Evolutionary conservation across 768 basidiomycete genomes (phyloP).

Genomic region (Rhodotorula graminis): DNA sequence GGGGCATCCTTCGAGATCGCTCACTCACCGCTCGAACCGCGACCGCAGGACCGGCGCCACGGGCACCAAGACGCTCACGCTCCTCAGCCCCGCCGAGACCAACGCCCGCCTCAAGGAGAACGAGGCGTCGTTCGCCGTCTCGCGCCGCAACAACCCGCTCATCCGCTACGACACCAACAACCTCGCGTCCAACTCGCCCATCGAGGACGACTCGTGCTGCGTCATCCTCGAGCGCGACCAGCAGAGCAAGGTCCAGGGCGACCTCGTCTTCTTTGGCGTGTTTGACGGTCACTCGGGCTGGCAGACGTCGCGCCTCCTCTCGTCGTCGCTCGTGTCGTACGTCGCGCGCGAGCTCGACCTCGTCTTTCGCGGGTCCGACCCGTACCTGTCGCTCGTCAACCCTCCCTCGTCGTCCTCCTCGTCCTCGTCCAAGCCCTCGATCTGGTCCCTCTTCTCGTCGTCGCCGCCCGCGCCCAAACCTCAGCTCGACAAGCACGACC

Average conservation of each 20-base stretch:
- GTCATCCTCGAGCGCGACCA: conserved; percentile 39
- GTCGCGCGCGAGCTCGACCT: conserved; percentile 66
- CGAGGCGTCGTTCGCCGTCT: conserved; percentile 38
- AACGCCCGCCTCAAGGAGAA: conserved; percentile 38
- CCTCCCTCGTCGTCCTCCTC: not conserved
- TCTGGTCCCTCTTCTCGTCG: conserved; percentile 24
- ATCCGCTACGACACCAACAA: conserved; percentile 63
- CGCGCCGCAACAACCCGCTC: conserved; percentile 37
- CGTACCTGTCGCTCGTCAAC: conserved; percentile 28
- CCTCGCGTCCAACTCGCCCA: conserved; percentile 78
- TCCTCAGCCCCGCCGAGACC: conserved; percentile 26
- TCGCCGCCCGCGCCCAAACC: conserved; percentile 3
- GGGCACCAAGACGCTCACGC: conserved; percentile 34
- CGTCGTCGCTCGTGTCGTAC: conserved; percentile 75
- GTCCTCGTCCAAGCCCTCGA: conserved; percentile 6
- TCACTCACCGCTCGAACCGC: not conserved
- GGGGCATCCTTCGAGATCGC: not conserved
- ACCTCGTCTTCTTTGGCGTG: conserved; percentile 31
- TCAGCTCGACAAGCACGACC: conserved; percentile 53
- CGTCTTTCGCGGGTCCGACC: conserved; percentile 37
- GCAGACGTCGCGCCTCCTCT: conserved; percentile 76
- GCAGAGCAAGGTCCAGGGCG: conserved; percentile 25
- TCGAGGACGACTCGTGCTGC: conserved; percentile 67
- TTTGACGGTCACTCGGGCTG: conserved; percentile 77
- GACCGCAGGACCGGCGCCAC: conserved; percentile 25